phyloP scores from a whole-genome alignment of 108 stramenopile genomes.

The Pseudonitzschia delicatissima region DNA sequence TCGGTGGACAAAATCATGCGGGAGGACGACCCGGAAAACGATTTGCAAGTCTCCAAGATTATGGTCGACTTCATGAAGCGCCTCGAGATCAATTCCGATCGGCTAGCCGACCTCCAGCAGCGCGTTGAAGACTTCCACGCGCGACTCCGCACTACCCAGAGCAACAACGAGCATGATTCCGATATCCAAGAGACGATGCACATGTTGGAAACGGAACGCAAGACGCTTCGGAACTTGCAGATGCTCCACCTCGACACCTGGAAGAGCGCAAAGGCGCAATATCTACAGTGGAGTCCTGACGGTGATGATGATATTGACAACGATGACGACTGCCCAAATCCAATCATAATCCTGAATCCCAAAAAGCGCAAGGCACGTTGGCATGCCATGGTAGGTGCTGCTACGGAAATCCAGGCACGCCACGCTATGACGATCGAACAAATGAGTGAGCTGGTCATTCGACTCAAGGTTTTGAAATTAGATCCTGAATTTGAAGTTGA shows the following conservation, averaged over 20 bases:
- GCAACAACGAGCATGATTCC: background rate
- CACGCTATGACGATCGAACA: constrained; percentile 72
- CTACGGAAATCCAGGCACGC: constrained; percentile 62
- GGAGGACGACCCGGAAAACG: constrained; percentile 10
- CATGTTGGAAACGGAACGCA: background rate
- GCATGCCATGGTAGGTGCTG: constrained; percentile 11
- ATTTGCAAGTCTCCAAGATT: background rate
- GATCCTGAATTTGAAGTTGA: background rate
- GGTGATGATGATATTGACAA: background rate
- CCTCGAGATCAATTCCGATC: constrained; percentile 7
- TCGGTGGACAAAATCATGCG: background rate
- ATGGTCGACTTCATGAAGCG: constrained; percentile 1
- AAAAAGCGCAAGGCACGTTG: background rate
- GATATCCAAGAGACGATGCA: constrained; percentile 2
- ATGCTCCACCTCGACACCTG: constrained; percentile 8
- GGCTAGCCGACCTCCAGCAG: background rate
- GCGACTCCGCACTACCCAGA: background rate
- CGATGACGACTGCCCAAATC: background rate
- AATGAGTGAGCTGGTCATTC: constrained; percentile 62
- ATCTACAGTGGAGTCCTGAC: background rate
- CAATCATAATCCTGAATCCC: background rate
- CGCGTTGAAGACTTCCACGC: background rate
- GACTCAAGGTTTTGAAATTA: background rate
- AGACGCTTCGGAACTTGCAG: constrained; percentile 6
- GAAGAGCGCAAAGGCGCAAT: background rate